Evolutionary conservation across 192 early-diverging fungal species (phyloP).

Genomic region (Spizellomyces sp.): DNA sequence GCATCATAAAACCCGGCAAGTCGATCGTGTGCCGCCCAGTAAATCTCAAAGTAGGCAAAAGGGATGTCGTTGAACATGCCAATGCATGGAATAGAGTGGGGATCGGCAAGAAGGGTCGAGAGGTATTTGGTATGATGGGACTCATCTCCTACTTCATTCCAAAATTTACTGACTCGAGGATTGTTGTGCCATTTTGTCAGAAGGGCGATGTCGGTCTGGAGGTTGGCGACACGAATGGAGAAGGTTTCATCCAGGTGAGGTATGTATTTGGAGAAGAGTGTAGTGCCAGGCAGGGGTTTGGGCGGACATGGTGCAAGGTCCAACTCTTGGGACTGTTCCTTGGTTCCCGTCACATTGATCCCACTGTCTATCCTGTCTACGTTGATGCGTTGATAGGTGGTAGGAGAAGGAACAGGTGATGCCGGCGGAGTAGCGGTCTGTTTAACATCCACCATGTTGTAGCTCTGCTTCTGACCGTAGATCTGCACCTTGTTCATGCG

Average conservation of each 20-base stretch:
- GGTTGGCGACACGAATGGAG: conserved; percentile 16
- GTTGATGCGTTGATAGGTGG: too few species aligned
- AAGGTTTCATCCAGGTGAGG: conserved; percentile 9
- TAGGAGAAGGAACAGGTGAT: not conserved
- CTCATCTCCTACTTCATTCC: conserved; percentile 21
- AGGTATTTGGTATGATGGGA: conserved; percentile 11
- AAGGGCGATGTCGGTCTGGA: conserved; percentile 4
- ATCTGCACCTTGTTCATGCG: not conserved
- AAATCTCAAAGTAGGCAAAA: conserved; percentile 37
- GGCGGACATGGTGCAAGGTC: not conserved
- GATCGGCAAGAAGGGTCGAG: not conserved
- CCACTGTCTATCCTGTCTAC: too few species aligned
- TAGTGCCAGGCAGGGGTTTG: conserved; percentile 11
- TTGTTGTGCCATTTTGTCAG: conserved; percentile 26
- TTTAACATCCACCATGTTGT: not conserved
- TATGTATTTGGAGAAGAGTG: conserved; percentile 29
- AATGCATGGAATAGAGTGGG: conserved; percentile 25
- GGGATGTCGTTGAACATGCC: conserved; percentile 25
- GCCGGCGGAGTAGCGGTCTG: not conserved
- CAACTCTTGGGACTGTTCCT: not conserved
- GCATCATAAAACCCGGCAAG: conserved; percentile 14
- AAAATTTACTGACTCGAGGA: conserved; percentile 15
- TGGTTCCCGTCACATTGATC: not conserved
- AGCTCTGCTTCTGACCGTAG: not conserved
- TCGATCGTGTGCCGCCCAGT: conserved; percentile 23